Base-by-base conservation (phyloP, 2,329 filamentous ascomycete genomes). In the Penicillium griseofulvum region DNA sequence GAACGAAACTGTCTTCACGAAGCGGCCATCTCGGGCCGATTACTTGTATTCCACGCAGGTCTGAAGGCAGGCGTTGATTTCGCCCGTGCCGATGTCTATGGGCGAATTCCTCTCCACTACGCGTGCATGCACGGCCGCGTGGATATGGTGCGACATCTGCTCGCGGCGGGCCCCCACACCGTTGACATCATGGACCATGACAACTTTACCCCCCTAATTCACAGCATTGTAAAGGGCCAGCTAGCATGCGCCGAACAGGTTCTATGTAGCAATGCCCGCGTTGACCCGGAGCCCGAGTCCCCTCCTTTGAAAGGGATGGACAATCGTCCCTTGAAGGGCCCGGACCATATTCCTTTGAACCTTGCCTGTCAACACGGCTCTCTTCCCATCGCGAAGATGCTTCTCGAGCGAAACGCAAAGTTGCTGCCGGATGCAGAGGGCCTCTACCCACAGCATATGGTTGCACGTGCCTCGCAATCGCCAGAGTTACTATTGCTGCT, bases 381-480 rank as follows among this genome's bases (percentile, higher is more conserved):
- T 0, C 79, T 91, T 24, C 83, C 87, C 14, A 93, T 96, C 56
- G 90, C 96, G 16, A 87, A 92, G 68, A 81, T 96, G 57, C 83
- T 99, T 1, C 80, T 99, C 48, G 87, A 89, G 65, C 86, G 90
- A 63, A 86, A 88, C 9, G 91, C 93, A 6, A 82, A 84, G 54
- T 88, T 99, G 56, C 79, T 97, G n/a, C 87, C 94, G 9, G 94
- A 99, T 74, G 94, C 94, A 2, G 94, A 99, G 78, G 94, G 94
- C 1, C 80, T 99, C 11, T 99, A 90, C 69, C 94, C 94, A n/a
- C 94, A 97, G 70, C 94, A 99, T 75, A 83, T 97, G 33, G 93
- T 97, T 19, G 93, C 94, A 24, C 84, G 94, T 52, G 94, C 93
- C 29, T 91, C 91, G 3, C 87, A 92, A 68, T 89, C 86, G 0